Evolutionary conservation across 768 basidiomycete species (phyloP).

Genomic region (Termitomyces sp.): DNA sequence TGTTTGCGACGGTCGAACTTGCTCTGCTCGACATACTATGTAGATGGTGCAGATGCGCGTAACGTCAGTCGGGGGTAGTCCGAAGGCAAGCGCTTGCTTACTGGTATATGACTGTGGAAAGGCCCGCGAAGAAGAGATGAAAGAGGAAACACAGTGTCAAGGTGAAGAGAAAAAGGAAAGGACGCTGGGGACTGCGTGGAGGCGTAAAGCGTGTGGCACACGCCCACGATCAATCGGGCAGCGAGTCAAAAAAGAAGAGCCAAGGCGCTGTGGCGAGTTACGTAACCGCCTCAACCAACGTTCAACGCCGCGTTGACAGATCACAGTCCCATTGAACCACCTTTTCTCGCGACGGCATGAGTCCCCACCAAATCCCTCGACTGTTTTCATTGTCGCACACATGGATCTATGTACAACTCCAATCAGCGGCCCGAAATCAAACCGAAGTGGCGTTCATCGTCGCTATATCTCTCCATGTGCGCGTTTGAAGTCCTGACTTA

Average conservation of each 20-base stretch:
- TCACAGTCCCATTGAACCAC: neutral
- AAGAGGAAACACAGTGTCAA: neutral
- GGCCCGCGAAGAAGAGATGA: neutral
- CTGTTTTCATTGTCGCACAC: neutral
- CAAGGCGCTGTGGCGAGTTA: slow-evolving; percentile 14
- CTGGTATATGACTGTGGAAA: neutral
- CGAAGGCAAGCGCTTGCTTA: neutral
- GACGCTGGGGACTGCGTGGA: slow-evolving; percentile 6
- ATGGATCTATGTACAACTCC: too few species aligned
- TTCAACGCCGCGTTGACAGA: neutral
- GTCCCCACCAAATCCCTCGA: neutral
- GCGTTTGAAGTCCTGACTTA: too few species aligned
- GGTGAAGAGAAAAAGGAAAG: neutral
- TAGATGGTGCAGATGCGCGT: neutral
- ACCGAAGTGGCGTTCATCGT: too few species aligned
- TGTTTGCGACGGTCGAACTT: slow-evolving; percentile 34
- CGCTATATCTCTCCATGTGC: too few species aligned
- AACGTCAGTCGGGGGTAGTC: neutral
- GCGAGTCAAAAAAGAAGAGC: slow-evolving; percentile 1
- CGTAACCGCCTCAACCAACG: slow-evolving; percentile 6
- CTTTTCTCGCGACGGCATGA: neutral
- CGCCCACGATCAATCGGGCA: slow-evolving; percentile 17
- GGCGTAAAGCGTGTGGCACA: slow-evolving; percentile 18
- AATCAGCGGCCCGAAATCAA: too few species aligned
- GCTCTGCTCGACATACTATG: slow-evolving; percentile 30